phyloP scores from a whole-genome alignment of 2,329 filamentous ascomycete species.

The Huntiella moniliformis region DNA sequence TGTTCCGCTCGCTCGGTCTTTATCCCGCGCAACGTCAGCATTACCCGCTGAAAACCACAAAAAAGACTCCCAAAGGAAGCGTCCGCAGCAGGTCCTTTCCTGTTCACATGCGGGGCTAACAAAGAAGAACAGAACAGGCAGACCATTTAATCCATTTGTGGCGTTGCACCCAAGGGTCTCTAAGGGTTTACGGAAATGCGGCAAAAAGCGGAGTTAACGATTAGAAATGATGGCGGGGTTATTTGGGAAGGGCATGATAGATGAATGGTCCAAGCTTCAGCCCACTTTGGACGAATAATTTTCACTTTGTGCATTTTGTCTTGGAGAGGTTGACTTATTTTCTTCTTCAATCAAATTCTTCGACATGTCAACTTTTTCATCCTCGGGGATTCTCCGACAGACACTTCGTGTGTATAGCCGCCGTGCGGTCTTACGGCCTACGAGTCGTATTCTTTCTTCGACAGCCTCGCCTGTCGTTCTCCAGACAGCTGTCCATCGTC shows the following conservation, averaged over 20 bases:
- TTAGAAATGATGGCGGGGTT: conserved; percentile 1
- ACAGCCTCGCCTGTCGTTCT: too few species aligned
- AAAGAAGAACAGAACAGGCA: too few species aligned
- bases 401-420: conserved; percentile 39
- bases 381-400: conserved; percentile 50
- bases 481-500: too few species aligned
- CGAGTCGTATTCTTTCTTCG: too few species aligned
- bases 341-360: conserved; percentile 3
- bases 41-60: background rate
- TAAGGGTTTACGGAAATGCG: too few species aligned
- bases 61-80: too few species aligned
- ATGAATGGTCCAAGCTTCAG: conserved; percentile 10
- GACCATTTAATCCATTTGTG: too few species aligned
- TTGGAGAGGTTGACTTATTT: conserved; percentile 1
- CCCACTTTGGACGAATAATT: conserved; percentile 5
- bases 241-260: conserved; percentile 3
- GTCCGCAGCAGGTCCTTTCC: too few species aligned
- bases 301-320: conserved; percentile 4
- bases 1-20: too few species aligned
- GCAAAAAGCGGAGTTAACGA: background rate
- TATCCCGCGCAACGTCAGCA: background rate
- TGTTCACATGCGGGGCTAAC: too few species aligned
- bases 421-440: conserved; percentile 19
- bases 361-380: conserved; percentile 45
- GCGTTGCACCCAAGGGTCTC: too few species aligned